These are phyloP conservation scores for Chlorella sp. DNA, from an alignment of 139 green algal genomes.

Conservation along the genomic window DNA sequence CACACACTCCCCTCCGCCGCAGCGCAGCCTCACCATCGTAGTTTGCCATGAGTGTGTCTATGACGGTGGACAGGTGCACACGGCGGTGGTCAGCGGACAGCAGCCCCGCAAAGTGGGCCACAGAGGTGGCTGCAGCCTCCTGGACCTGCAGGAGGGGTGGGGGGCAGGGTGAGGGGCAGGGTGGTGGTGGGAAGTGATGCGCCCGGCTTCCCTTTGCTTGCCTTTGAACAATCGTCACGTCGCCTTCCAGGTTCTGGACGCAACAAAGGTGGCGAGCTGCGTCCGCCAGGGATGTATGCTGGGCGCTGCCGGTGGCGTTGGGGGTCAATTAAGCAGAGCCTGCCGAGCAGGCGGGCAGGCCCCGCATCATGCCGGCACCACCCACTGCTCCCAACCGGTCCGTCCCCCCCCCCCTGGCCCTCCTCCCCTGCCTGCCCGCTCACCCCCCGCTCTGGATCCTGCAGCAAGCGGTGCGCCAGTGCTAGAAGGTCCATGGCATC, in stretches of 20 bases:
- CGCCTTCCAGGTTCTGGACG: no score
- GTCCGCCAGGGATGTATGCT: not conserved
- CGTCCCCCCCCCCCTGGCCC: no score
- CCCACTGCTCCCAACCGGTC: no score
- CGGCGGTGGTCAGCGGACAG: slow-evolving; percentile 5
- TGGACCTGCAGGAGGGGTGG: slow-evolving; percentile 11
- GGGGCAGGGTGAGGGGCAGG: not conserved
- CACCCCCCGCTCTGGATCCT: slow-evolving; percentile 25
- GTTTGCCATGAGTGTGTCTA: slow-evolving; percentile 34
- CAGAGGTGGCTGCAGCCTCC: slow-evolving; percentile 23
- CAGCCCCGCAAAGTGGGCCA: slow-evolving; percentile 34
- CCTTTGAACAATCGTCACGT: no score
- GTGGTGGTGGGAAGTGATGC: not conserved
- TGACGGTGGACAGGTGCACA: slow-evolving; percentile 8
- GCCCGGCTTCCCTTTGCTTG: no score
- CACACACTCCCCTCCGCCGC: not conserved
- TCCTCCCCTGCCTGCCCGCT: not conserved
- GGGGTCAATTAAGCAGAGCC: no score
- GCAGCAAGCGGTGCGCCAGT: slow-evolving; percentile 22
- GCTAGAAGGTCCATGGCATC: slow-evolving; percentile 34
- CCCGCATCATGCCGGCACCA: not conserved
- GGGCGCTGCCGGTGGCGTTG: no score
- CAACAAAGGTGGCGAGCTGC: no score
- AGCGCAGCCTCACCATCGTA: slow-evolving; percentile 11
- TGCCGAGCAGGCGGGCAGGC: not conserved